A percentile compares a stretch with the other conserved stretches of the same genome.
These are phyloP conservation scores for Odontarrhena argentea DNA, from an alignment of 345 rosid genomes.

Conservation along the genomic window DNA sequence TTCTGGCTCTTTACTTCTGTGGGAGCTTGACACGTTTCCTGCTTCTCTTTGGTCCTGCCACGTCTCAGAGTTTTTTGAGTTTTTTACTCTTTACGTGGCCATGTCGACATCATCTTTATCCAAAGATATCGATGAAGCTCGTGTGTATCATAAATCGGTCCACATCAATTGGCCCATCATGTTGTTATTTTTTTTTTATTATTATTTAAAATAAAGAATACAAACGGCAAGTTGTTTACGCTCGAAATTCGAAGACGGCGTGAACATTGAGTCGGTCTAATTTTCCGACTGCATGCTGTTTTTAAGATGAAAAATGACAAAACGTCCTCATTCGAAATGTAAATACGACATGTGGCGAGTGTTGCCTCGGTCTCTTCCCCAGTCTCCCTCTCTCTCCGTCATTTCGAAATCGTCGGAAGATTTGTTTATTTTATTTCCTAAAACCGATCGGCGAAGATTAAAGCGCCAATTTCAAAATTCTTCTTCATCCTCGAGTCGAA, in stretches of 20 bases:
- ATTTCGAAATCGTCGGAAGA: conserved; percentile 25
- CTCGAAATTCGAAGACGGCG: not conserved
- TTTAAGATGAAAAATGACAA: not conserved
- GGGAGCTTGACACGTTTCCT: conserved; percentile 43
- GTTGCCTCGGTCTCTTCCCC: not conserved
- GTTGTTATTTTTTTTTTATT: not conserved
- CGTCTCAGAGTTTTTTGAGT: conserved; percentile 30
- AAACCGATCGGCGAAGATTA: conserved; percentile 23
- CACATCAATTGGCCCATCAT: conserved; percentile 20
- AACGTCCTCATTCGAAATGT: not conserved
- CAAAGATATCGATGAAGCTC: conserved; percentile 12
- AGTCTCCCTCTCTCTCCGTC: not conserved
- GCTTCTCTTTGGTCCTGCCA: conserved; percentile 31
- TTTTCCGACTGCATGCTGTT: conserved; percentile 13
- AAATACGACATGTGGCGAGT: conserved; percentile 14
- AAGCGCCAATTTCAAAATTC: conserved; percentile 50
- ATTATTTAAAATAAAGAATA: not conserved
- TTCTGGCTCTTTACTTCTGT: conserved; percentile 35
- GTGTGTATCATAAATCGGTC: conserved; percentile 19
- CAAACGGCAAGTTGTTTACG: conserved; percentile 17
- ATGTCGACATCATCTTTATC: conserved; percentile 22
- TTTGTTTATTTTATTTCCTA: conserved; percentile 8
- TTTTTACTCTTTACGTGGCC: conserved; percentile 45
- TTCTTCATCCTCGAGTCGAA: conserved; percentile 5
- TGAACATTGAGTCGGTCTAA: not conserved